These are phyloP conservation scores for Saitozyma sp. DNA, from an alignment of 768 basidiomycete species.

Conservation along the genomic window DNA sequence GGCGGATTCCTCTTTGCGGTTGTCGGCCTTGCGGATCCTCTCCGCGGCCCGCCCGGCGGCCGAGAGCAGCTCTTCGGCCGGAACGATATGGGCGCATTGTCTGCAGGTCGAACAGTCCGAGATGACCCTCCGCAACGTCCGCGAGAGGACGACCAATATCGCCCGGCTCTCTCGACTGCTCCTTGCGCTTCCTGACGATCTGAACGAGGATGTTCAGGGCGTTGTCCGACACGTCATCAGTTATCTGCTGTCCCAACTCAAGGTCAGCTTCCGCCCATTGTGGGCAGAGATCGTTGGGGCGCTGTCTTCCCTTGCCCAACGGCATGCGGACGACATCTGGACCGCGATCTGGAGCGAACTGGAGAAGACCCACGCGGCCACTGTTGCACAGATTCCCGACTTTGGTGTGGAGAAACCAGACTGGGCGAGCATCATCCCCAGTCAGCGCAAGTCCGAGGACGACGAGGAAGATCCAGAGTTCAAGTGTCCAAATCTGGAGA, in stretches of 20 bases:
- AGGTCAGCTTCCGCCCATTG: conserved; percentile 86
- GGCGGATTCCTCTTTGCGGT: conserved; percentile 67
- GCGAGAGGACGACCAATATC: conserved; percentile 80
- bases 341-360: conserved; percentile 66
- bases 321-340: conserved; percentile 77
- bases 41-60: conserved; percentile 11
- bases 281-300: conserved; percentile 80
- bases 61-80: background rate
- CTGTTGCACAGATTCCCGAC: conserved; percentile 23
- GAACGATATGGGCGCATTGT: conserved; percentile 54
- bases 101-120: conserved; percentile 78
- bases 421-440: background rate
- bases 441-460: conserved; percentile 8
- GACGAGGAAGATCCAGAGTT: conserved; percentile 49
- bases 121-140: conserved; percentile 73
- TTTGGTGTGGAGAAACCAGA: conserved; percentile 28
- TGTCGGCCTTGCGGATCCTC: conserved; percentile 59
- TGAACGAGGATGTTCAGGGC: background rate
- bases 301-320: conserved; percentile 58
- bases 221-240: conserved; percentile 7
- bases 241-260: conserved; percentile 67
- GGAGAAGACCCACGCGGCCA: conserved; percentile 43
- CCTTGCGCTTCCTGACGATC: conserved; percentile 17
- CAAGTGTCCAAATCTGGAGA: conserved; percentile 47
- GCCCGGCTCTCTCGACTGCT: conserved; percentile 62